A percentile compares a stretch with the other conserved stretches of the same genome.
phyloP scores from a whole-genome alignment of 2,329 filamentous ascomycete species.

The Epichloe sp. region DNA sequence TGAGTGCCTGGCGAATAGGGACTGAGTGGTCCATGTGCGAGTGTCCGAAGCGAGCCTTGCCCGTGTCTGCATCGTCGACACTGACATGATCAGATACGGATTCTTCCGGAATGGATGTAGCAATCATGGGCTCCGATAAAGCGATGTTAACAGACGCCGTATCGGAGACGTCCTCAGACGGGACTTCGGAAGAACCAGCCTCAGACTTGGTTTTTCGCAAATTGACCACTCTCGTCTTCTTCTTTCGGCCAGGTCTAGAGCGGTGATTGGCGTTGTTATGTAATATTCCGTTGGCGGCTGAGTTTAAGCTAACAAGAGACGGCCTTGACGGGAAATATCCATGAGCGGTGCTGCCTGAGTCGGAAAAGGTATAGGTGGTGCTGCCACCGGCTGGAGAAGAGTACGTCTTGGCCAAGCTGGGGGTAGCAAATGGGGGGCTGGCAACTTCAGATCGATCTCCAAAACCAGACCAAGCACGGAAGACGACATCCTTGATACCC shows the following conservation, averaged over 20 bases:
- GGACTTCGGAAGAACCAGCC: slow-evolving; percentile 37
- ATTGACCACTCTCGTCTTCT: slow-evolving; percentile 76
- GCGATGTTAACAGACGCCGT: slow-evolving; percentile 43
- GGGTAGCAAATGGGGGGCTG: slow-evolving; percentile 33
- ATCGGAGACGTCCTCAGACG: slow-evolving; percentile 35
- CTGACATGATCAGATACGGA: slow-evolving; percentile 33
- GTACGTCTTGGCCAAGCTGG: slow-evolving; percentile 47
- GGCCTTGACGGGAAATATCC: slow-evolving; percentile 55
- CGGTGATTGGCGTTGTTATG: slow-evolving; percentile 49
- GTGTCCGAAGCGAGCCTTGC: slow-evolving; percentile 29
- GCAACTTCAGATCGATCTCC: slow-evolving; percentile 54
- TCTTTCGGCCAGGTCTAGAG: slow-evolving; percentile 53
- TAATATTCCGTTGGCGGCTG: slow-evolving; percentile 48
- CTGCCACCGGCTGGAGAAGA: slow-evolving; percentile 45
- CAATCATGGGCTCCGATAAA: slow-evolving; percentile 46
- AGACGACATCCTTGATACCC: slow-evolving; percentile 78
- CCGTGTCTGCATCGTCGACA: slow-evolving; percentile 15
- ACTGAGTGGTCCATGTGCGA: slow-evolving; percentile 8
- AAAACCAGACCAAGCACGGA: slow-evolving; percentile 79
- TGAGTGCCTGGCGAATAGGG: slow-evolving; percentile 11
- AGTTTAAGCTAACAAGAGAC: slow-evolving; percentile 48
- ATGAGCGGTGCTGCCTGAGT: slow-evolving; percentile 51
- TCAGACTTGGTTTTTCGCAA: slow-evolving; percentile 51
- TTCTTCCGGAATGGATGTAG: slow-evolving; percentile 46
- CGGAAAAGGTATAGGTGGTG: slow-evolving; percentile 62